Evolutionary conservation across 257 asterid genomes (phyloP), one percentile per base, ranked within the genome.

Genomic region (Salvia rosmarinus): DNA sequence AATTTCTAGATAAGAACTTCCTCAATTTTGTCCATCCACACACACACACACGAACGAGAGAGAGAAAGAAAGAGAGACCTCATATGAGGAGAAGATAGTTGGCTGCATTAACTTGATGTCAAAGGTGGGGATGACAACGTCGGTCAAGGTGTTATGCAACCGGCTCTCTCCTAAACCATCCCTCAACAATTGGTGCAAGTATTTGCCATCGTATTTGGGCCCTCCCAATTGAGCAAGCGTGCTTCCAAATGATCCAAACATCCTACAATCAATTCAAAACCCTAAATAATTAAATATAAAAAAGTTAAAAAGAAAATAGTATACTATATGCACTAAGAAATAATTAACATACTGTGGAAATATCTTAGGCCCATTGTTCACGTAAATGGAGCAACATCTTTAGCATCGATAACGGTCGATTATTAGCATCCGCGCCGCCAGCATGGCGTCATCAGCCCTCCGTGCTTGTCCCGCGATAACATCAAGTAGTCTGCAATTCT

Each of bases 391-490:
- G 72, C 23, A 10, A 82, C 72, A 30, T 88, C 95, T n/a, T 84
- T 84, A 20, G 95, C 95, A 34, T 86, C 84, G 30, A 77, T 4
- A 88, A 42, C 0, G 89, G 91, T 4, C 84, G 84, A 7, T 68
- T 73, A 2, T 85, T 71, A 1, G 75, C 66, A 57, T 78, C 0
- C 90, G 88, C 13, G 88, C 83, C 10, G 83, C 75, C 59, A n/a
- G 39, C 94, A 87, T 85, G 73, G 89, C 0, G 90, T 63, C 50
- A 85, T 34, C 17, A 71, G 85, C 80, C 35, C 86, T 90, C 2
- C 94, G 67, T 85, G 77, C 94, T 87, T 4, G 90, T 82, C 91
- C 91, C 0, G 85, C 88, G 0, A 85, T 61, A 0, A 82, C 85
- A 32, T 82, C 89, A 85, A 88, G 76, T 88, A 88, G 51, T 88